Evolutionary conservation across 1,284 basidiomycete species (phyloP).

Genomic region (Cutaneotrichosporon daszewskae): DNA sequence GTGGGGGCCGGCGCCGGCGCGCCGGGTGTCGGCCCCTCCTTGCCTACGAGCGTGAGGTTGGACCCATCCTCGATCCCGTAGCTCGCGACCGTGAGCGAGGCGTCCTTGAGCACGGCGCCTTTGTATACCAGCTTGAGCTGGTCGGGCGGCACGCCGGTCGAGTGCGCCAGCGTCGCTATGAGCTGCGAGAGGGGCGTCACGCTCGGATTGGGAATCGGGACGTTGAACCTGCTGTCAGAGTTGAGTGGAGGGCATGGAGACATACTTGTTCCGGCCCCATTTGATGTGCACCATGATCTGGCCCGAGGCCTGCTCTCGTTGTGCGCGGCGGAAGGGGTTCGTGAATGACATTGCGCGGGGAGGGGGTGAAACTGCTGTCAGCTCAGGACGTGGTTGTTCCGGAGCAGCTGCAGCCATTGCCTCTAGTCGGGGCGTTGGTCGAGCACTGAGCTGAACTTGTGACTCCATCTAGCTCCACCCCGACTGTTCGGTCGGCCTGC

Average conservation of each 20-base stretch:
- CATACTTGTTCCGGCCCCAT: conserved; percentile 43
- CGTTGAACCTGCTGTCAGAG: conserved; percentile 40
- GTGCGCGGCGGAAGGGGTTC: conserved; percentile 43
- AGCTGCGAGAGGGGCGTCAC: conserved; percentile 41
- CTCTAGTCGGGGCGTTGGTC: too few species aligned
- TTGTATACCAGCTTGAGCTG: conserved; percentile 46
- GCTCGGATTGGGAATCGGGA: conserved; percentile 44
- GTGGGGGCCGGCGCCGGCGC: conserved; percentile 9
- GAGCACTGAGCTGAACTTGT: too few species aligned
- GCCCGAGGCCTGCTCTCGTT: conserved; percentile 35
- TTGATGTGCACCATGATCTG: conserved; percentile 39
- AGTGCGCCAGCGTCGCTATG: conserved; percentile 40
- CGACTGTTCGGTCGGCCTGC: too few species aligned
- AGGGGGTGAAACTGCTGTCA: neutral
- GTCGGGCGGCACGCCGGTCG: conserved; percentile 35
- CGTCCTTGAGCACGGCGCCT: conserved; percentile 48
- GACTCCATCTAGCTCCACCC: too few species aligned
- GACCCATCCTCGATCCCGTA: conserved; percentile 45
- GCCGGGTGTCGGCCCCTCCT: conserved; percentile 31
- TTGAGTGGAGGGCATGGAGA: neutral
- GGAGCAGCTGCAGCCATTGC: too few species aligned
- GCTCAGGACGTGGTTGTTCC: too few species aligned
- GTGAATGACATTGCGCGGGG: conserved; percentile 23
- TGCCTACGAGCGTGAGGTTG: conserved; percentile 40
- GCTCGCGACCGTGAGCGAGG: conserved; percentile 39